Conservation (phyloP, 2,329 filamentous ascomycete genomes). For the Trichocomaceae sp. region DNA sequence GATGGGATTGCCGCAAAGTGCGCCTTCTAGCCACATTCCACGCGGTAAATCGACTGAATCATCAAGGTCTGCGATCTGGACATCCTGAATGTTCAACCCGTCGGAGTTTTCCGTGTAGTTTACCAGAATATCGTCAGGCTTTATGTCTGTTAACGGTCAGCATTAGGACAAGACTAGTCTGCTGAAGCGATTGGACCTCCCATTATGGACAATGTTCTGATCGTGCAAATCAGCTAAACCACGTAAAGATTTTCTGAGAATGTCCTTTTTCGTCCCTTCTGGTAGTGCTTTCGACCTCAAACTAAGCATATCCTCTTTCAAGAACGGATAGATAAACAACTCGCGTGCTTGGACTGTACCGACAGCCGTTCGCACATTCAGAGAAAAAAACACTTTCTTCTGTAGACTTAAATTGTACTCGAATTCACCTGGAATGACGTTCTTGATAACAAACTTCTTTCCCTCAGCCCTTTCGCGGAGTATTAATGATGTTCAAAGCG, state of each 20-base stretch:
- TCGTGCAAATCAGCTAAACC: slow-evolving; percentile 31
- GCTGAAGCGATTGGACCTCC: slow-evolving; percentile 16
- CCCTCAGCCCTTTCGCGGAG: neutral
- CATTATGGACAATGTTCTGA: slow-evolving; percentile 27
- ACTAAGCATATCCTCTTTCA: slow-evolving; percentile 16
- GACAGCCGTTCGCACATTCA: slow-evolving; percentile 23
- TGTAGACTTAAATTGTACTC: slow-evolving; percentile 27
- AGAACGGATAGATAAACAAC: slow-evolving; percentile 19
- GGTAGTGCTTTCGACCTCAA: slow-evolving; percentile 9
- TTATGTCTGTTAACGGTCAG: slow-evolving; percentile 25
- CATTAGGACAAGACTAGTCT: neutral
- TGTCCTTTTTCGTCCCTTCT: slow-evolving; percentile 10
- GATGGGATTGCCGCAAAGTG: slow-evolving; percentile 13
- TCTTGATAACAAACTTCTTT: slow-evolving; percentile 12
- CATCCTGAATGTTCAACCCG: slow-evolving; percentile 17
- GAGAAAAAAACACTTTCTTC: slow-evolving; percentile 18
- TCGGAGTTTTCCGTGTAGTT: slow-evolving; percentile 23
- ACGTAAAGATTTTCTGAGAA: slow-evolving; percentile 18
- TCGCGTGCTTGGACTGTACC: slow-evolving; percentile 19
- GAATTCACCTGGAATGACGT: slow-evolving; percentile 26
- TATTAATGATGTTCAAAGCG: too few relatives aligned
- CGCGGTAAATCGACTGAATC: slow-evolving; percentile 23
- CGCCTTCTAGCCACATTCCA: slow-evolving; percentile 20
- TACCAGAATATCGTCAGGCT: slow-evolving; percentile 32
- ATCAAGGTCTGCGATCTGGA: slow-evolving; percentile 28